Conservation (phyloP, 768 basidiomycete genomes). For the Tricholoma saponaceum region DNA sequence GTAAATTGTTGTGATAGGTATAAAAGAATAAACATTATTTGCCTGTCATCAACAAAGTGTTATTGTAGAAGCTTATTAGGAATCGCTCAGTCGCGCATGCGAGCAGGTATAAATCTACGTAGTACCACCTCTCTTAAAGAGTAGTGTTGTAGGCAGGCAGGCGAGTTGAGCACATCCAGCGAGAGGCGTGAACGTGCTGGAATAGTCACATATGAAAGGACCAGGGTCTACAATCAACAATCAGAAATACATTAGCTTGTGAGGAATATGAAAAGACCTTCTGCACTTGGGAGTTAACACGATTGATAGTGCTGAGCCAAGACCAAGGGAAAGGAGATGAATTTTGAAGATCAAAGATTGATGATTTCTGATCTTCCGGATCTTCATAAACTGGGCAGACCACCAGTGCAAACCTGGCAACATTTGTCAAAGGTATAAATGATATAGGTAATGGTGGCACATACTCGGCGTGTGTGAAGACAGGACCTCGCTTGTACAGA, state of each 20-base stretch:
- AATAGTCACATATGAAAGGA: conserved; percentile 90
- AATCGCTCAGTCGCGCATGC: conserved; percentile 75
- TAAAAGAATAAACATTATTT: conserved; percentile 4
- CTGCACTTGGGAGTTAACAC: conserved; percentile 95
- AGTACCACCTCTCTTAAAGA: conserved; percentile 82
- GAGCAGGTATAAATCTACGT: conserved; percentile 83
- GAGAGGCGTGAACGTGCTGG: conserved; percentile 65
- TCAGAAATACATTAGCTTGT: not conserved
- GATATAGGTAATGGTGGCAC: conserved; percentile 20
- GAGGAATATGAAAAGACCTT: conserved; percentile 52
- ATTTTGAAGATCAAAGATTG: conserved; percentile 63
- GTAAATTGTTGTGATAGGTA: not conserved
- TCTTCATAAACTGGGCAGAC: conserved; percentile 90
- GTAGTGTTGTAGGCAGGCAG: conserved; percentile 73
- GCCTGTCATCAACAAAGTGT: conserved; percentile 1
- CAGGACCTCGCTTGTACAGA: conserved; percentile 90
- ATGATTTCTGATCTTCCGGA: conserved; percentile 60
- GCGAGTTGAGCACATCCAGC: conserved; percentile 52
- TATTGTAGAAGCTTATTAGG: not conserved
- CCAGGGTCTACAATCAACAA: conserved; percentile 60
- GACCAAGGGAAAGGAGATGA: conserved; percentile 81
- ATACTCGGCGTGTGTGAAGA: conserved; percentile 94
- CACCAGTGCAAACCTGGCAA: conserved; percentile 79
- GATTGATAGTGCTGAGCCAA: conserved; percentile 95
- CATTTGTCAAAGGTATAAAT: not conserved